Evolutionary conservation across 1,139 yeast species (phyloP), one percentile per base, ranked within the genome.

Genomic region (Suhomyces coccinellae): DNA sequence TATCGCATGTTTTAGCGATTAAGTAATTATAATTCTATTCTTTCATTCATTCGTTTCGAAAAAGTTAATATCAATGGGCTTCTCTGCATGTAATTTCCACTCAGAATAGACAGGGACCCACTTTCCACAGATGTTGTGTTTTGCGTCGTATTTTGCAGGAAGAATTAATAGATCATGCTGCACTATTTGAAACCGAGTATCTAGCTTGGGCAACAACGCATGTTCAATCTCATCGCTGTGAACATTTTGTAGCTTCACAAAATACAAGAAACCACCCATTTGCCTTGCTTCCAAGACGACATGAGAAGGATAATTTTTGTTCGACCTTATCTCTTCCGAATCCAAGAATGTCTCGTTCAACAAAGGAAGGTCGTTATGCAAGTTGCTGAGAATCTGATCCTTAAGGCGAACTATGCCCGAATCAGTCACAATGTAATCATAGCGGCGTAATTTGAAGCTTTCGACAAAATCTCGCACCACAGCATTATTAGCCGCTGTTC

Each of bases 381-480:
- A n/a, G 36, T 8, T 36, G 22, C 13, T 8, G 6, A 9, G 9
- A 3, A 29, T 17, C 14, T 12, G 6, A 39, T 20, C 30, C 32
- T 33, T 28, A n/a, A 36, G 12, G 3, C 27, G 17, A 3, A 6
- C 8, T 9, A 45, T 6, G 22, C 47, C 36, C 9, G 45, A 45
- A 29, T 52, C 50, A 15, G 40, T 47, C 10, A 56, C 30, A 1
- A 54, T 36, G 34, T 61, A 63, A 22, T 57, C 52, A 42, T 54
- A 64, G 24, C 60, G 53, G 35, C 56, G 53, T 4, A 48, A 36
- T 24, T 52, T 59, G 49, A 62, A 61, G 65, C 66, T 60, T 3
- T 53, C 51, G 1, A 61, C 32, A 38, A 57, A 58, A 6, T 33
- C 26, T 9, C 40, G 33, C 1, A 43, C 26, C 6, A 16, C 13